Evolutionary conservation across 768 basidiomycete genomes (phyloP).

Genomic region (Sporobolomyces phaffii): DNA sequence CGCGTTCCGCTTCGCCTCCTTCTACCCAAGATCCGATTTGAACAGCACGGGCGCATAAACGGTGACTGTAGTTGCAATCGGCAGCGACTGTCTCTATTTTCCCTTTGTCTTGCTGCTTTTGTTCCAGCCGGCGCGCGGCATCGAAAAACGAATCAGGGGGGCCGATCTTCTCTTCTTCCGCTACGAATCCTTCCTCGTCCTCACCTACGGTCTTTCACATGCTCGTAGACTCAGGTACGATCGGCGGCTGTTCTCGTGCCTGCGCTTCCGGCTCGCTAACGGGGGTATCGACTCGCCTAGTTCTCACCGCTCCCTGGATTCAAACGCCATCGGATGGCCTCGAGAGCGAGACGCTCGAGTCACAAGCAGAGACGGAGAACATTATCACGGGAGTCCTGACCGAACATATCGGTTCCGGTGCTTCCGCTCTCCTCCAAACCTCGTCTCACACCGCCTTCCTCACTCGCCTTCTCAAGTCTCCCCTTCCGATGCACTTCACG

Average conservation of each 20-base stretch:
- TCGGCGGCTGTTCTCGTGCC: no score
- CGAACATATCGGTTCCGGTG: background rate
- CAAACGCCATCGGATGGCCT: conserved; percentile 27
- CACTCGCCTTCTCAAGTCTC: conserved; percentile 59
- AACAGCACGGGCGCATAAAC: no score
- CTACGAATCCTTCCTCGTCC: no score
- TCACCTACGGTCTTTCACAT: background rate
- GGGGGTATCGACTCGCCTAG: background rate
- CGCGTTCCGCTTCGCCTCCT: no score
- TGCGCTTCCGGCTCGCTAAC: background rate
- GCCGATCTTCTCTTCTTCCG: no score
- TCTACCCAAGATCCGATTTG: no score
- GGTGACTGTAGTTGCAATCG: no score
- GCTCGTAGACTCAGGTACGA: conserved; percentile 1
- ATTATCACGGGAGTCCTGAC: conserved; percentile 18
- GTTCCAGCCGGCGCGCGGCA: no score
- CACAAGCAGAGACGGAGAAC: conserved; percentile 26
- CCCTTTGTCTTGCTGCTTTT: no score
- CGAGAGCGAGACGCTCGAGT: conserved; percentile 8
- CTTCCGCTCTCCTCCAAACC: conserved; percentile 4
- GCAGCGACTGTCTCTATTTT: no score
- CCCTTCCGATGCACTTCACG: conserved; percentile 70
- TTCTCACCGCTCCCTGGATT: conserved; percentile 34
- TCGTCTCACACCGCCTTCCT: conserved; percentile 55
- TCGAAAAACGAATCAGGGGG: no score